Conservation (phyloP, 2,329 filamentous ascomycete genomes). For the Lasiodiplodia hormozganensis region DNA sequence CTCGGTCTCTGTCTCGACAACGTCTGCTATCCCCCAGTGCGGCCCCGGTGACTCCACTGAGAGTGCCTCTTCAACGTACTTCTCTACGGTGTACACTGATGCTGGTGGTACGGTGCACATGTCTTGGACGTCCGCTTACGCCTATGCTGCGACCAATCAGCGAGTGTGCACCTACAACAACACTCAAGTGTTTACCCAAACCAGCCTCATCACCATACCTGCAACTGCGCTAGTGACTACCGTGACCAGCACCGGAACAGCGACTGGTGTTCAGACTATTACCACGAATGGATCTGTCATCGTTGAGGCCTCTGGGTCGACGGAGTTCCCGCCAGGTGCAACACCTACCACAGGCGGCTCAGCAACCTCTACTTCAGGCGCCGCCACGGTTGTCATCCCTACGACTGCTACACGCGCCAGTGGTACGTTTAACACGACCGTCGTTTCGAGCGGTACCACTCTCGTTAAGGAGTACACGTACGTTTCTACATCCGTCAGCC, state of each 20-base stretch:
- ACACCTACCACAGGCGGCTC: constrained; percentile 6
- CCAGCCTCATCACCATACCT: constrained; percentile 20
- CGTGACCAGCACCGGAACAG: constrained; percentile 6
- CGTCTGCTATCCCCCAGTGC: constrained; percentile 12
- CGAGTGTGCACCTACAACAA: constrained; percentile 28
- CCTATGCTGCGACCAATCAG: constrained; percentile 3
- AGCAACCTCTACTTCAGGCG: not conserved
- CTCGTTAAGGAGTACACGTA: constrained; percentile 14
- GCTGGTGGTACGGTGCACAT: constrained; percentile 15
- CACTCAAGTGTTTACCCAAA: constrained; percentile 16
- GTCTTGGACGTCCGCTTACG: constrained; percentile 8
- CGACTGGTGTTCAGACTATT: not conserved
- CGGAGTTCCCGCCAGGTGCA: constrained; percentile 1
- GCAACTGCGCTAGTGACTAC: constrained; percentile 4
- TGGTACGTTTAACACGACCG: constrained; percentile 1
- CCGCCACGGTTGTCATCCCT: not conserved
- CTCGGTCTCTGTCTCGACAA: constrained; percentile 1
- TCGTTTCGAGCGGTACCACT: constrained; percentile 4
- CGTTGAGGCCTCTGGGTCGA: constrained; percentile 13
- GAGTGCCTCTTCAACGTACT: constrained; percentile 17
- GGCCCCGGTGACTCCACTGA: not conserved
- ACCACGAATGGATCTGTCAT: constrained; percentile 19
- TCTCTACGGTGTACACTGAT: constrained; percentile 21
- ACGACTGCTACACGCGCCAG: not conserved
- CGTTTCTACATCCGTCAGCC: constrained; percentile 12